Evolutionary conservation across 164 flowering plant genomes (phyloP).

Genomic region (Pachysandra terminalis): DNA sequence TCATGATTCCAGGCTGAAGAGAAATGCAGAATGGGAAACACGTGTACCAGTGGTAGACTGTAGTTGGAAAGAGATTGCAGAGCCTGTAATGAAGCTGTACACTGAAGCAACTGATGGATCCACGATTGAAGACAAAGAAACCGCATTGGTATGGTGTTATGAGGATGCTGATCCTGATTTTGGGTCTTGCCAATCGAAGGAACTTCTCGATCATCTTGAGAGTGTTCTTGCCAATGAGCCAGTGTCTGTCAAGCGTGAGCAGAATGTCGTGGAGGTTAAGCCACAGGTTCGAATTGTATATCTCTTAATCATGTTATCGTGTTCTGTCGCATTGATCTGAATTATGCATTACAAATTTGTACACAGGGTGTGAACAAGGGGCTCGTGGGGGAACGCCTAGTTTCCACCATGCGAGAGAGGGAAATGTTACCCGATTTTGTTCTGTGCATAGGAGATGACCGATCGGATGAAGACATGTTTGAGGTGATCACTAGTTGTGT

Average conservation of each 20-base stretch:
- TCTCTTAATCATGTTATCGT: too few species aligned
- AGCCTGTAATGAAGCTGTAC: conserved; percentile 12
- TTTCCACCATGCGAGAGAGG: too few species aligned
- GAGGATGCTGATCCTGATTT: conserved; percentile 8
- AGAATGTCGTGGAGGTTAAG: conserved; percentile 9
- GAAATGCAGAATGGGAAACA: conserved; percentile 5
- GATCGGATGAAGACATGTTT: too few species aligned
- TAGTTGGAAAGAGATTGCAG: conserved; percentile 7
- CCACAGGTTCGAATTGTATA: conserved; percentile 2
- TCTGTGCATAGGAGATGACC: too few species aligned
- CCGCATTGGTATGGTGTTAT: conserved; percentile 2
- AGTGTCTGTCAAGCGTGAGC: conserved; percentile 7
- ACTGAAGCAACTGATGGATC: conserved; percentile 12
- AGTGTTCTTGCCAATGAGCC: conserved; percentile 13
- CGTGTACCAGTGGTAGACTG: conserved; percentile 4
- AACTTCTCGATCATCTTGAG: conserved; percentile 10
- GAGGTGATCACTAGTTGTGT: too few species aligned
- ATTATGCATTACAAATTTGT: too few species aligned
- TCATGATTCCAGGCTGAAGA: neutral
- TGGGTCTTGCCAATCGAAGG: conserved; percentile 10
- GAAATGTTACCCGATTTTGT: too few species aligned
- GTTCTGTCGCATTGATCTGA: too few species aligned
- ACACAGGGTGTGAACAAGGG: too few species aligned
- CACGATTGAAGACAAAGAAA: conserved; percentile 5
- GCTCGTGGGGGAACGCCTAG: too few species aligned